These are phyloP conservation scores for Ziziphus jujuba DNA, from an alignment of 306 rosid genomes.

Conservation along the genomic window DNA sequence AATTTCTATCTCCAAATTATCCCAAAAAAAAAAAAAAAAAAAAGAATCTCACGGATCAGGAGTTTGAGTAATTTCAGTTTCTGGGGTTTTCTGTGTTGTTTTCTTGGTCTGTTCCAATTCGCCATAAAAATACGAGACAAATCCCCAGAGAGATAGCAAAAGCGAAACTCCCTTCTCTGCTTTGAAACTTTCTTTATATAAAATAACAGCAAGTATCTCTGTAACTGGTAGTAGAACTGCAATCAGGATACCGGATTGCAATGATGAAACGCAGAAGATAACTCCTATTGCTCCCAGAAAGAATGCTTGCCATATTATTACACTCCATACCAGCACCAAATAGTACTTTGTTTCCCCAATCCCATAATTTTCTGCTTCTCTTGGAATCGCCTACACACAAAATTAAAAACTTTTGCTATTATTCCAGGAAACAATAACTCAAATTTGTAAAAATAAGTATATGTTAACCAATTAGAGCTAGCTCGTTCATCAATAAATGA, in stretches of 20 bases:
- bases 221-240: slow-evolving; percentile 58
- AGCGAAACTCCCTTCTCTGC: slow-evolving; percentile 63
- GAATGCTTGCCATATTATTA: slow-evolving; percentile 67
- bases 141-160: slow-evolving; percentile 67
- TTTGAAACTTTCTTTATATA: slow-evolving; percentile 58
- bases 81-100: slow-evolving; percentile 5
- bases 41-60: slow-evolving; percentile 12
- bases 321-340: slow-evolving; percentile 46
- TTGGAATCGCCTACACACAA: slow-evolving; percentile 47
- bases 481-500: background rate
- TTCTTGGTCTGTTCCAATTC: slow-evolving; percentile 46
- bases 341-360: slow-evolving; percentile 63
- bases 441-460: too few relatives aligned
- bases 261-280: slow-evolving; percentile 65
- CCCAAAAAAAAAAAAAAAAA: too few relatives aligned
- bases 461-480: background rate
- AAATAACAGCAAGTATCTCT: slow-evolving; percentile 59
- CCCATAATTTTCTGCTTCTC: slow-evolving; percentile 63
- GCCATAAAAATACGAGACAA: slow-evolving; percentile 70
- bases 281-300: slow-evolving; percentile 78
- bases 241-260: slow-evolving; percentile 58
- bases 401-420: background rate
- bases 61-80: slow-evolving; percentile 15
- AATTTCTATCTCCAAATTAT: too few relatives aligned
- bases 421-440: too few relatives aligned